Evolutionary conservation across 192 early-diverging fungal genomes (phyloP).

Genomic region (Phycomyces nitens): DNA sequence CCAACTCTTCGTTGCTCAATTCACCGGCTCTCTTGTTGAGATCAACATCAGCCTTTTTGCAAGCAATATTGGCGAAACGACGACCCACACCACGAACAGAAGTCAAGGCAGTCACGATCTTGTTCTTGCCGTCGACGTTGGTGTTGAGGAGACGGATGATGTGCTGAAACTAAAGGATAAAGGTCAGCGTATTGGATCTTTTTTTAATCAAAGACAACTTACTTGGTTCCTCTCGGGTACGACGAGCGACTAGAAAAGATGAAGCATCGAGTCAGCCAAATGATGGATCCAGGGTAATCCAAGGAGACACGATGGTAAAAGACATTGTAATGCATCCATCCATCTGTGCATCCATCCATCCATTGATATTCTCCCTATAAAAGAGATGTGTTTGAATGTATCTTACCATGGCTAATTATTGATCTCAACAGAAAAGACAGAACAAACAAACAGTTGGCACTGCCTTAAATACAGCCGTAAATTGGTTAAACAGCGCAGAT

Average conservation of each 20-base stretch:
- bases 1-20: constrained; percentile 77
- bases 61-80: constrained; percentile 95
- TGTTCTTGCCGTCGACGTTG: constrained; percentile 95
- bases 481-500: too few species aligned
- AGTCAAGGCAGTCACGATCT: constrained; percentile 95
- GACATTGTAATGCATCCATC: constrained; percentile 5
- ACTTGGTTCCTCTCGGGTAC: constrained; percentile 74
- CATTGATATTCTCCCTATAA: background rate
- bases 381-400: too few species aligned
- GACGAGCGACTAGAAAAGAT: constrained; percentile 68
- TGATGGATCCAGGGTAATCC: background rate
- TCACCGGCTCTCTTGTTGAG: constrained; percentile 73
- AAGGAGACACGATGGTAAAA: background rate
- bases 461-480: too few species aligned
- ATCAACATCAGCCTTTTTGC: constrained; percentile 99
- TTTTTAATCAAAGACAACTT: background rate
- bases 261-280: background rate
- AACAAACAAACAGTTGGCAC: too few species aligned
- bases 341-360: constrained; percentile 7
- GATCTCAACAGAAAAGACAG: too few species aligned
- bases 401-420: too few species aligned
- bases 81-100: constrained; percentile 98
- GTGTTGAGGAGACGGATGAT: too few species aligned
- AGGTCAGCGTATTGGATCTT: background rate
- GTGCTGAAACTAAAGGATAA: constrained; percentile 86